These are phyloP conservation scores for Saturnispora serradocipensis DNA, from an alignment of 805 yeast genomes.

Conservation along the genomic window DNA sequence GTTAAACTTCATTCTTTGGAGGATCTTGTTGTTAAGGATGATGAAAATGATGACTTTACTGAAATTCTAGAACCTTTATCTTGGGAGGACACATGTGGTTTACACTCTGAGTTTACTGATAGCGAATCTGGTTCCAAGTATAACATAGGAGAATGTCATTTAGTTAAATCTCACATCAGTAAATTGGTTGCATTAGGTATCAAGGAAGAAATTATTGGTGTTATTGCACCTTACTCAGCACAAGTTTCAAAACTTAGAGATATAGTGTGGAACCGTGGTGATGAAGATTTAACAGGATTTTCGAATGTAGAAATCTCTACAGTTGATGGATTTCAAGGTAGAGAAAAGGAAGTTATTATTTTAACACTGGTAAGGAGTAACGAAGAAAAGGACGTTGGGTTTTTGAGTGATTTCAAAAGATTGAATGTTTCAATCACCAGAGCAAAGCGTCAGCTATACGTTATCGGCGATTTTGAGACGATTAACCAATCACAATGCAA, in stretches of 20 bases:
- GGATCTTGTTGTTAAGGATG: slow-evolving; percentile 34
- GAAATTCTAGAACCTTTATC: slow-evolving; percentile 36
- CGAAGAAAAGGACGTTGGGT: slow-evolving; percentile 61
- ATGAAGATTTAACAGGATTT: slow-evolving; percentile 11
- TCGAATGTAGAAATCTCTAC: slow-evolving; percentile 68
- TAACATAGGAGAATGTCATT: slow-evolving; percentile 66
- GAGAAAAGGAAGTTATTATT: slow-evolving; percentile 84
- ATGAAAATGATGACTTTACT: neutral
- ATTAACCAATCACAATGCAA: slow-evolving; percentile 34
- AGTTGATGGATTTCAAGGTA: slow-evolving; percentile 94
- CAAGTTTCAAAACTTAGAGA: slow-evolving; percentile 61
- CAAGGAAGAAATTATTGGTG: slow-evolving; percentile 52
- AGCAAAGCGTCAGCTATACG: slow-evolving; percentile 74
- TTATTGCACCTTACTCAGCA: slow-evolving; percentile 85
- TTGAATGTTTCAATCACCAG: slow-evolving; percentile 92
- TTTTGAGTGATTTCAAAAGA: slow-evolving; percentile 67
- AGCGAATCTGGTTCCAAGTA: slow-evolving; percentile 41
- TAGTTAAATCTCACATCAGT: slow-evolving; percentile 50
- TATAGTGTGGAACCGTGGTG: slow-evolving; percentile 25
- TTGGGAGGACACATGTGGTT: slow-evolving; percentile 93
- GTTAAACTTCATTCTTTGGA: slow-evolving; percentile 44
- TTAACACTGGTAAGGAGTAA: slow-evolving; percentile 79
- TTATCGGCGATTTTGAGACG: slow-evolving; percentile 80
- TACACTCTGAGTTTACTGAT: slow-evolving; percentile 50
- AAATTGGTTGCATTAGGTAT: slow-evolving; percentile 47